These are phyloP conservation scores for Vitis riparia DNA, from an alignment of 164 flowering plant species.

Conservation along the genomic window DNA sequence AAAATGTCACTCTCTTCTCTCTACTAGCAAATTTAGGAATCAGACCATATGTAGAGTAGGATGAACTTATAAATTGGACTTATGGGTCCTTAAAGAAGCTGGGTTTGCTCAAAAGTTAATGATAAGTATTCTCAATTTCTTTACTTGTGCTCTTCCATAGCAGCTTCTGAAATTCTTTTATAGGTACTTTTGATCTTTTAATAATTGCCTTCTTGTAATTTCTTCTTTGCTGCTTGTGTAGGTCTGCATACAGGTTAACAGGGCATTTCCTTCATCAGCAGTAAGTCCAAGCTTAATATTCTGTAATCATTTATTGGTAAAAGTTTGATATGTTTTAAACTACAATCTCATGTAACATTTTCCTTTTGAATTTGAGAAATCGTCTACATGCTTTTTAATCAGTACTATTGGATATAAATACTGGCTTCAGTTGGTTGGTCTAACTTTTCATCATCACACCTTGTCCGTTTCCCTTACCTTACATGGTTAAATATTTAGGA, in stretches of 20 bases:
- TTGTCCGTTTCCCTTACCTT: background rate
- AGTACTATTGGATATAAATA: background rate
- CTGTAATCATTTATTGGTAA: background rate
- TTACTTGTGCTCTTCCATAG: too few relatives aligned
- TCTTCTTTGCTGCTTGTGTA: background rate
- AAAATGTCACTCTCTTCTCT: too few relatives aligned
- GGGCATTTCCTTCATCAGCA: constrained; percentile 2
- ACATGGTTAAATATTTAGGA: too few relatives aligned
- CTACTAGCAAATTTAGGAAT: too few relatives aligned
- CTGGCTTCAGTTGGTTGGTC: background rate
- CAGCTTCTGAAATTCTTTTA: background rate
- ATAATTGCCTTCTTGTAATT: background rate
- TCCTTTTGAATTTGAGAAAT: background rate
- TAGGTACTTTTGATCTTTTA: background rate
- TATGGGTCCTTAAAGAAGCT: too few relatives aligned
- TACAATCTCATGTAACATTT: background rate
- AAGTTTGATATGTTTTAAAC: background rate
- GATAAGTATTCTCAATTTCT: too few relatives aligned
- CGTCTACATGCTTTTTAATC: background rate
- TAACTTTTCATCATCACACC: background rate
- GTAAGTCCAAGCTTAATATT: constrained; percentile 14
- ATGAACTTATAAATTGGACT: too few relatives aligned
- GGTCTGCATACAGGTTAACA: constrained; percentile 1
- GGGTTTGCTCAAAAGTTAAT: too few relatives aligned
- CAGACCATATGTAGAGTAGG: too few relatives aligned